Conservation (phyloP, 768 basidiomycete genomes). For the Pholiota conissans region DNA sequence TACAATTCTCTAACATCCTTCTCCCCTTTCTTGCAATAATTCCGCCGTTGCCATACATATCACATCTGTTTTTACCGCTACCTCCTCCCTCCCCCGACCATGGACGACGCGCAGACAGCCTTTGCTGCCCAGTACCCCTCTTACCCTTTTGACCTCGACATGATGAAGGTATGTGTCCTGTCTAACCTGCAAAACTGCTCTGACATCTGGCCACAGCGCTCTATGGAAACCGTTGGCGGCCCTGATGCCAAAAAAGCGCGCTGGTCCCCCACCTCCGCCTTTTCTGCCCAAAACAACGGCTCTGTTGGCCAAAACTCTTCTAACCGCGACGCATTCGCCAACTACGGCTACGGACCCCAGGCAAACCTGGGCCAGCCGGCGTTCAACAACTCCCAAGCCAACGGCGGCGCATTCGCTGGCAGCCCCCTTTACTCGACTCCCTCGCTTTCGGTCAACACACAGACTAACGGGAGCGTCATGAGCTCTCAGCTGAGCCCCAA, state of each 20-base stretch:
- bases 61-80: constrained; percentile 39
- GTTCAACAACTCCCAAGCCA: constrained; percentile 49
- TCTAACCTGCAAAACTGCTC: background rate
- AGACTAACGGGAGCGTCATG: constrained; percentile 51
- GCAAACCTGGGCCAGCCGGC: constrained; percentile 60
- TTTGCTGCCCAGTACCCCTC: constrained; percentile 68
- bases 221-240: constrained; percentile 81
- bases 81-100: constrained; percentile 34
- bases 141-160: constrained; percentile 83
- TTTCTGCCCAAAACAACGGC: constrained; percentile 38
- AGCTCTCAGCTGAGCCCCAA: constrained; percentile 69
- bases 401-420: constrained; percentile 45
- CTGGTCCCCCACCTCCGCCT: constrained; percentile 73
- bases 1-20: constrained; percentile 44
- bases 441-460: constrained; percentile 67
- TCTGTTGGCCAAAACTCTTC: constrained; percentile 33
- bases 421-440: constrained; percentile 76
- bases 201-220: constrained; percentile 51
- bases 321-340: constrained; percentile 73
- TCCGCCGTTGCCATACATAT: constrained; percentile 50
- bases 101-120: constrained; percentile 77
- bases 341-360: constrained; percentile 85
- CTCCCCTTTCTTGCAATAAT: constrained; percentile 43
- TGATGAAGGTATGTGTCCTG: constrained; percentile 76
- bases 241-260: constrained; percentile 89